Base-by-base conservation (phyloP, 228 moss, liverwort and hornwort genomes). In the Sphagnum fallax region DNA sequence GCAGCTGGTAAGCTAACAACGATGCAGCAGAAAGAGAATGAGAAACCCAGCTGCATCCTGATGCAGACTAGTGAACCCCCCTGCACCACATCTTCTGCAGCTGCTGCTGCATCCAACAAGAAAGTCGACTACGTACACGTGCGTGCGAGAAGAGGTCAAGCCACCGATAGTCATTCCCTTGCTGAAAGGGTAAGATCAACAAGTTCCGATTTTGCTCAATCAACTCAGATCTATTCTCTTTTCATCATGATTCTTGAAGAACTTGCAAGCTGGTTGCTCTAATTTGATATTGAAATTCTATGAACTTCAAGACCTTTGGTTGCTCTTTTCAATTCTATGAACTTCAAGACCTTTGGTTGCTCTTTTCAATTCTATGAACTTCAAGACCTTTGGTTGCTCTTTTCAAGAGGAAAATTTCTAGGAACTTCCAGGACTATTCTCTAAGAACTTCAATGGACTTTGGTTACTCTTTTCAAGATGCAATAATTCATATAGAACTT, bases 81-180 rank as follows among this genome's bases (percentile, higher is more conserved):
- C 65, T 16, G 65, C 49, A 51, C 16, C 51, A 10, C 32, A 32
- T 32, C 32, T 32, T 32, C 32, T 32, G 32, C 32, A 2, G 32
- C 32, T 32, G 49, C 49, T 49, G 65, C 65, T 51, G 18, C 49
- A 65, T 51, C 32, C 51, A 65, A 32, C 2, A 32, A 32, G 32
- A 1, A 32, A 32, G 32, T 32, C 32, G 96, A 96, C 72, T 96
- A 93, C 74, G 93, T 96, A 58, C 96, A 96, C 65, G 96, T 96
- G 16, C 73, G 96, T 71, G 96, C 96, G 14, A 82, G 96, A 47
- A 80, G 96, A 49, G 96, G 96, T 7, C 93, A 96, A 71, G 96
- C 96, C 72, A 96, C 93, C 3, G 96, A 96, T 68, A 96, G 96
- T 71, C 96, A 96, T 70, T 92, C 92, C 74, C 75, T 96, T 47